Evolutionary conservation across 495 filamentous ascomycete genomes (phyloP).

Genomic region (Acidomyces sp.): DNA sequence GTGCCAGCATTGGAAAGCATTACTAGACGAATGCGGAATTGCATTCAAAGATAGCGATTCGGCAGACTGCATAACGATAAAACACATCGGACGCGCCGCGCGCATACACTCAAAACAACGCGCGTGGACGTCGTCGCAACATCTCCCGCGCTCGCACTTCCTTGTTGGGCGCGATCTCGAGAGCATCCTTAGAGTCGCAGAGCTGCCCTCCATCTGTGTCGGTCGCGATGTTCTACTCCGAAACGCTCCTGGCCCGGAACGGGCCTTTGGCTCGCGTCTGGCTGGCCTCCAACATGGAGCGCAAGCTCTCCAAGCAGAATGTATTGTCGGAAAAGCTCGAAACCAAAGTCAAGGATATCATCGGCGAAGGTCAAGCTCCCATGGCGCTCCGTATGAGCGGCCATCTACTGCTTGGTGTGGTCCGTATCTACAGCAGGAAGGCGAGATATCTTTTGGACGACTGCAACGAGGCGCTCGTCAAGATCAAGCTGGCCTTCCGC

Average conservation of each 20-base stretch:
- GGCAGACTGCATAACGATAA: too few species aligned
- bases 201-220: too few species aligned
- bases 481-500: conserved; percentile 80
- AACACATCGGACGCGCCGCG: too few species aligned
- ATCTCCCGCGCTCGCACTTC: too few species aligned
- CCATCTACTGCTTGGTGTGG: conserved; percentile 86
- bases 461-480: conserved; percentile 91
- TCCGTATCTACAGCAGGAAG: conserved; percentile 93
- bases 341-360: conserved; percentile 86
- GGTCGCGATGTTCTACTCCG: conserved; percentile 82
- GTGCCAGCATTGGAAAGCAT: too few species aligned
- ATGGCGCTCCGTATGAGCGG: conserved; percentile 90
- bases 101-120: too few species aligned
- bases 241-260: conserved; percentile 88
- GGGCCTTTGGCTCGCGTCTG: conserved; percentile 95
- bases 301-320: conserved; percentile 90
- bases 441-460: conserved; percentile 91
- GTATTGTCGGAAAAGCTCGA: conserved; percentile 86
- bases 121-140: too few species aligned
- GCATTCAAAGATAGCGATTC: too few species aligned
- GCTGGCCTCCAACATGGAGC: conserved; percentile 94
- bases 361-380: conserved; percentile 82
- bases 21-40: too few species aligned
- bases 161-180: too few species aligned
- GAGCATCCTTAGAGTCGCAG: conserved; percentile 1